Evolutionary conservation across 2,329 filamentous ascomycete genomes (phyloP).

Genomic region (Pseudogymnoascus sp.): DNA sequence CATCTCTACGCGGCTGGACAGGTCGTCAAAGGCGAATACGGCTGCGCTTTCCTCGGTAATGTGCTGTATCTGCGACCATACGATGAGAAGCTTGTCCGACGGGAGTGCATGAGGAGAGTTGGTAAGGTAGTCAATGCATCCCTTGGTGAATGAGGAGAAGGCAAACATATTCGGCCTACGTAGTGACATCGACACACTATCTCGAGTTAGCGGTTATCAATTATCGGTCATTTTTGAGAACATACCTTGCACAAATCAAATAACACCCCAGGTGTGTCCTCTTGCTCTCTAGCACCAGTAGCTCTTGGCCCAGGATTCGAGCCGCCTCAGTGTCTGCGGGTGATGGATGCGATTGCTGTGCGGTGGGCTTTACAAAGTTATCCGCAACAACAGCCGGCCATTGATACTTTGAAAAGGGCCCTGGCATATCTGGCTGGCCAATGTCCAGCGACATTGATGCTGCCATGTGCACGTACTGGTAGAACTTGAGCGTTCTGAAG

Average conservation of each 20-base stretch:
- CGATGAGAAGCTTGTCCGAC: constrained; percentile 30
- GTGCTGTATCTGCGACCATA: constrained; percentile 33
- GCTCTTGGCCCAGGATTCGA: background rate
- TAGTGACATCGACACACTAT: constrained; percentile 32
- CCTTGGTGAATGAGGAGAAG: constrained; percentile 32
- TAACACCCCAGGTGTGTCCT: constrained; percentile 33
- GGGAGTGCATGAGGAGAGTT: constrained; percentile 26
- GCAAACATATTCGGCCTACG: constrained; percentile 35
- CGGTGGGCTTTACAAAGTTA: background rate
- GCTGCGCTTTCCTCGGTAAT: constrained; percentile 47
- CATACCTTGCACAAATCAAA: constrained; percentile 26
- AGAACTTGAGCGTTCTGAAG: constrained; percentile 37
- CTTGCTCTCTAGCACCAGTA: constrained; percentile 27
- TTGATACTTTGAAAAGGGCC: background rate
- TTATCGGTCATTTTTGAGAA: constrained; percentile 6
- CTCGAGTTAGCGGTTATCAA: constrained; percentile 4
- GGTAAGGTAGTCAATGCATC: constrained; percentile 33
- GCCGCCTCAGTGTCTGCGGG: background rate
- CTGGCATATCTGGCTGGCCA: constrained; percentile 11
- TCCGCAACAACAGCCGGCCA: background rate
- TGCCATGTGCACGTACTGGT: constrained; percentile 42
- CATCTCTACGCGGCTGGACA: constrained; percentile 34
- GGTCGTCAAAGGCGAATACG: constrained; percentile 40
- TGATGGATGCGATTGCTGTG: background rate
- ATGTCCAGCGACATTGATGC: constrained; percentile 35